Base-by-base conservation (phyloP, 2,329 filamentous ascomycete genomes). In the Apiospora pterosperma region DNA sequence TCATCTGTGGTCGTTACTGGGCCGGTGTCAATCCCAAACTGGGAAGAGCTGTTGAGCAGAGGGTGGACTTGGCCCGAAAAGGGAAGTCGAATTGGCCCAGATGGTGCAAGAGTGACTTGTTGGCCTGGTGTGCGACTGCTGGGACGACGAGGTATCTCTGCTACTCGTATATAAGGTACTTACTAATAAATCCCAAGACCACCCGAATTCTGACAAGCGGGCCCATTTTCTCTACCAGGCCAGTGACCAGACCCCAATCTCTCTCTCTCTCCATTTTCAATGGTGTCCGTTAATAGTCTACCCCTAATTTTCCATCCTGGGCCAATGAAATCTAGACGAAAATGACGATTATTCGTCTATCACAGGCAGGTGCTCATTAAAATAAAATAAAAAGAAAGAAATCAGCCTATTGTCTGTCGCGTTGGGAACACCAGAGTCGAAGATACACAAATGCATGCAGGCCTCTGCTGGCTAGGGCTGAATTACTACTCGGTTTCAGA, bases 171-270 rank as follows among this genome's bases (percentile, higher is more conserved):
- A n/a, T n/a, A n/a, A n/a, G n/a, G n/a, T n/a, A n/a, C n/a, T n/a
- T n/a, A n/a, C n/a, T n/a, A n/a, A n/a, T n/a, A n/a, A n/a, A n/a
- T n/a, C n/a, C 16, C 58, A 23, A 39, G 39, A 48, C 60, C 31
- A 36, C 36, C 58, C 58, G 58, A 62, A 62, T 42, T 62, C 36
- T 48, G 60, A 36, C 60, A 62, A 36, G 60, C 60, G 39, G 39
- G 28, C 60, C 60, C 58, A 60, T 28, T 3, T 25, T 60, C 34
- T 36, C 58, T 25, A 60, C 34, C 34, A 60, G 58, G 39, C 58
- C 58, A n/a, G 34, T 60, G 58, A 23, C 58, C n/a, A 23, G 58
- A 38, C 58, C 58, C 58, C 58, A 36, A 60, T 60, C 58, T 60
- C 36, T 39, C 58, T 25, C 34, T 11, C 34, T 16, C 34, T 39